phyloP scores from a whole-genome alignment of 2,329 filamentous ascomycete genomes.

The Calonectria montana region DNA sequence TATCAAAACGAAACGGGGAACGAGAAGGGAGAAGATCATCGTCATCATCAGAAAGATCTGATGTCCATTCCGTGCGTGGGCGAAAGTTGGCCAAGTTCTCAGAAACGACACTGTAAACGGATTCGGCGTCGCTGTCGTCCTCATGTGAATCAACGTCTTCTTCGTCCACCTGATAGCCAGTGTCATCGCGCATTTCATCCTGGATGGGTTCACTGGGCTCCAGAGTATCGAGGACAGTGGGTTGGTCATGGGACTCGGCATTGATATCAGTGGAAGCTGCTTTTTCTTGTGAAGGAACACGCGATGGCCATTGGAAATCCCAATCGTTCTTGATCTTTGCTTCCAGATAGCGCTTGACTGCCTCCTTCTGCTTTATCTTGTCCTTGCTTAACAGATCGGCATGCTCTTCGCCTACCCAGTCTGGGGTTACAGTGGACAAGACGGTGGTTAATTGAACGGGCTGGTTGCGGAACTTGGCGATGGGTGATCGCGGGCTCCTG shows the following conservation, averaged over 20 bases:
- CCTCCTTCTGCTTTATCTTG: slow-evolving; percentile 72
- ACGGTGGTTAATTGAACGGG: slow-evolving; percentile 44
- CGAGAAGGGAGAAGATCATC: slow-evolving; percentile 50
- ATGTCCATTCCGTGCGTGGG: slow-evolving; percentile 66
- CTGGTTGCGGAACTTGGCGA: slow-evolving; percentile 62
- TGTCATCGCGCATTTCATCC: slow-evolving; percentile 49
- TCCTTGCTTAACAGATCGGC: slow-evolving; percentile 71
- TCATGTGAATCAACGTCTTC: slow-evolving; percentile 55
- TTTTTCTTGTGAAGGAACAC: slow-evolving; percentile 22
- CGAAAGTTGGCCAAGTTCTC: slow-evolving; percentile 64
- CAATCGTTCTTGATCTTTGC: slow-evolving; percentile 69
- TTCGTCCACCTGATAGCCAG: slow-evolving; percentile 52
- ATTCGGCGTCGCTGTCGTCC: slow-evolving; percentile 52
- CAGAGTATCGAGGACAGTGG: slow-evolving; percentile 18
- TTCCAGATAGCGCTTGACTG: slow-evolving; percentile 66
- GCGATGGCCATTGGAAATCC: slow-evolving; percentile 67
- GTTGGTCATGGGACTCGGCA: slow-evolving; percentile 10
- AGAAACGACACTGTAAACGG: slow-evolving; percentile 68
- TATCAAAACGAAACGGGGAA: slow-evolving; percentile 65
- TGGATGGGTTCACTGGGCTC: slow-evolving; percentile 35
- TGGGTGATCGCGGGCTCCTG: slow-evolving; percentile 64
- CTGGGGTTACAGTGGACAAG: slow-evolving; percentile 44
- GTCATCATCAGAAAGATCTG: slow-evolving; percentile 66
- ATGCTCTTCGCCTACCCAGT: slow-evolving; percentile 63
- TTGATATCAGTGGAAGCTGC: slow-evolving; percentile 13